Evolutionary conservation across 371 early-diverging fungal genomes (phyloP).

Genomic region (Rhizopus sp.): DNA sequence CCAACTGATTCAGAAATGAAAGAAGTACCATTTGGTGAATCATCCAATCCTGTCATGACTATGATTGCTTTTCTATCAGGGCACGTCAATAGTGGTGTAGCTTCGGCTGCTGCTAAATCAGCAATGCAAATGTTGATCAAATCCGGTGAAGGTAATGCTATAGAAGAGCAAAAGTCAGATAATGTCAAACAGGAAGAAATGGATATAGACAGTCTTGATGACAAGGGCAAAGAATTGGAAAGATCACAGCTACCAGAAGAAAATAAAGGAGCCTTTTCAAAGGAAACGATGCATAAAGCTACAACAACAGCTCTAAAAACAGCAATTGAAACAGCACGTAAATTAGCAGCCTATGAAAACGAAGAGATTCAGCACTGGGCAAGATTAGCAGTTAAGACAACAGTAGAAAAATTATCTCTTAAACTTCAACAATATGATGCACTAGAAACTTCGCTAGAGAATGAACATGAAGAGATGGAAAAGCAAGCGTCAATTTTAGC

Average conservation of each 20-base stretch:
- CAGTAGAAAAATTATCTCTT: slow-evolving; percentile 80
- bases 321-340: slow-evolving; percentile 63
- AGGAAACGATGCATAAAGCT: slow-evolving; percentile 49
- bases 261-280: slow-evolving; percentile 24
- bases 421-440: slow-evolving; percentile 93
- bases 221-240: no score
- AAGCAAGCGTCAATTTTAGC: slow-evolving; percentile 59
- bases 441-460: slow-evolving; percentile 79
- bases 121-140: slow-evolving; percentile 36
- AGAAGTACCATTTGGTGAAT: slow-evolving; percentile 41
- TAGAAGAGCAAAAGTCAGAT: background rate
- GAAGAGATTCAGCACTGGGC: slow-evolving; percentile 81
- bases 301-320: slow-evolving; percentile 59
- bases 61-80: slow-evolving; percentile 45
- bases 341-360: slow-evolving; percentile 74
- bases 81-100: slow-evolving; percentile 50
- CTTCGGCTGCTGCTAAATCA: slow-evolving; percentile 47
- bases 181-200: background rate
- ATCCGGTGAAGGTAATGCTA: slow-evolving; percentile 16
- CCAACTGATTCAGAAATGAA: slow-evolving; percentile 30
- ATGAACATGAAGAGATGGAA: slow-evolving; percentile 84
- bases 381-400: slow-evolving; percentile 77
- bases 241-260: slow-evolving; percentile 1
- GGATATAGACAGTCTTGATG: background rate
- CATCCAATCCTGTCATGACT: slow-evolving; percentile 50